Percentiles rank a stretch among this genome's conserved stretches.
These are phyloP conservation scores for Amniculicola lignicola DNA, from an alignment of 495 filamentous ascomycete genomes.

Conservation along the genomic window DNA sequence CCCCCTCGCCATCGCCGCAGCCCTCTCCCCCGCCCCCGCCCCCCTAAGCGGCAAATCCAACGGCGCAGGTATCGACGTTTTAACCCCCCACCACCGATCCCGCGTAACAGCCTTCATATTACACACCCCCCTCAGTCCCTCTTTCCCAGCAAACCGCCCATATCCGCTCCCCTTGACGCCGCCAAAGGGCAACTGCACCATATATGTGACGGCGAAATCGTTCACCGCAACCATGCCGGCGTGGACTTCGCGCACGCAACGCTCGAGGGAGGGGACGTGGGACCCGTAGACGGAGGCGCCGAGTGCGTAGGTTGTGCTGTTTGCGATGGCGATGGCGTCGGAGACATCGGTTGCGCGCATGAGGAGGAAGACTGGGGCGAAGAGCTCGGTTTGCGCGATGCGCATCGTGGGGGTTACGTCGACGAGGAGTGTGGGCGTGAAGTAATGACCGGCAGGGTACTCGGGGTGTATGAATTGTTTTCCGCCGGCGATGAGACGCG, in stretches of 20 bases:
- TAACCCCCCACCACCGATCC: constrained; percentile 63
- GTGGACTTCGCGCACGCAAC: constrained; percentile 64
- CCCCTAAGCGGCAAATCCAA: constrained; percentile 69
- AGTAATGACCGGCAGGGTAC: constrained; percentile 80
- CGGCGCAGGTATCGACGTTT: constrained; percentile 72
- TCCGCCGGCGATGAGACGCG: constrained; percentile 79
- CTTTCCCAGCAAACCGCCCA: constrained; percentile 86
- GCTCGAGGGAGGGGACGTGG: constrained; percentile 49
- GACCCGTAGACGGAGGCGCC: constrained; percentile 66
- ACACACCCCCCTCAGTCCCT: constrained; percentile 78
- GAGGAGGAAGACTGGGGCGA: constrained; percentile 83
- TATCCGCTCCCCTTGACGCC: constrained; percentile 85
- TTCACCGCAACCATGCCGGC: constrained; percentile 92
- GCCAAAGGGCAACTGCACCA: constrained; percentile 89
- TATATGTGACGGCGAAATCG: constrained; percentile 89
- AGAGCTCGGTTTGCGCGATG: constrained; percentile 89
- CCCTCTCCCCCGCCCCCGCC: constrained; percentile 43
- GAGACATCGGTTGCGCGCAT: constrained; percentile 64
- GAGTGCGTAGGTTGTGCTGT: constrained; percentile 41
- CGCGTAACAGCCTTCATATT: constrained; percentile 82
- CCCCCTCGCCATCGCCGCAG: constrained; percentile 59
- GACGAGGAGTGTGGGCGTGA: constrained; percentile 80
- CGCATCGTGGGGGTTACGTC: constrained; percentile 63
- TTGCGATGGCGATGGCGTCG: constrained; percentile 37
- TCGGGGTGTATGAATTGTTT: constrained; percentile 63